phyloP scores from a whole-genome alignment of 2,329 filamentous ascomycete species.

The Pseudogymnoascus sp. region DNA sequence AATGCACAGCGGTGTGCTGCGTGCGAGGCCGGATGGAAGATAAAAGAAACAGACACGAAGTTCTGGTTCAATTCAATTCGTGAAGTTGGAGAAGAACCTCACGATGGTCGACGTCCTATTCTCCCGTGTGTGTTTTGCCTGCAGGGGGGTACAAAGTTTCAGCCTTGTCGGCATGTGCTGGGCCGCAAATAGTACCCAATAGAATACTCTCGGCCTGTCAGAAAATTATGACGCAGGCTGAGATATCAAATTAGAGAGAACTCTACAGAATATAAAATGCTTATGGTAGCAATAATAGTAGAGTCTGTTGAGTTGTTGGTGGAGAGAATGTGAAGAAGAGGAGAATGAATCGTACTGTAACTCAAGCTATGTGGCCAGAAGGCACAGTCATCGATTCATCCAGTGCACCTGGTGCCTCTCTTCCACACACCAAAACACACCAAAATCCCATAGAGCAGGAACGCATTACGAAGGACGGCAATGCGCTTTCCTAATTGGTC shows the following conservation, averaged over 20 bases:
- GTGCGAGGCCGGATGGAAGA: neutral
- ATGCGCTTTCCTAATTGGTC: neutral
- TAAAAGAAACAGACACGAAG: neutral
- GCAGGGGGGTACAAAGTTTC: neutral
- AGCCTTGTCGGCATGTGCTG: neutral
- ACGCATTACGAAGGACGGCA: neutral
- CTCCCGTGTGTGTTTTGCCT: neutral
- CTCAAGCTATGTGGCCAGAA: neutral
- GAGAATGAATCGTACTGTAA: neutral
- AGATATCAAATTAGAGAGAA: neutral
- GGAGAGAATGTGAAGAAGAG: neutral
- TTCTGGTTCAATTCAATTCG: neutral
- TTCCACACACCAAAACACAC: neutral
- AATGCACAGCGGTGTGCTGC: neutral
- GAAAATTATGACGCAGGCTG: neutral
- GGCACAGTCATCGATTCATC: neutral
- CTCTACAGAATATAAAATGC: neutral
- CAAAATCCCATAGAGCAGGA: neutral
- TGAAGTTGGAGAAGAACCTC: neutral
- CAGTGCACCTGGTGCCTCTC: neutral
- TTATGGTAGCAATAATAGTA: conserved; percentile 1
- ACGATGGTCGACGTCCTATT: neutral
- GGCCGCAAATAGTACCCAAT: conserved; percentile 2
- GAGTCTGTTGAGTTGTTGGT: neutral
- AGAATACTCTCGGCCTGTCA: neutral